A percentile compares a stretch with the other conserved stretches of the same genome.
Conservation (phyloP, 768 basidiomycete genomes). For the Podaxis mareebaensis region DNA sequence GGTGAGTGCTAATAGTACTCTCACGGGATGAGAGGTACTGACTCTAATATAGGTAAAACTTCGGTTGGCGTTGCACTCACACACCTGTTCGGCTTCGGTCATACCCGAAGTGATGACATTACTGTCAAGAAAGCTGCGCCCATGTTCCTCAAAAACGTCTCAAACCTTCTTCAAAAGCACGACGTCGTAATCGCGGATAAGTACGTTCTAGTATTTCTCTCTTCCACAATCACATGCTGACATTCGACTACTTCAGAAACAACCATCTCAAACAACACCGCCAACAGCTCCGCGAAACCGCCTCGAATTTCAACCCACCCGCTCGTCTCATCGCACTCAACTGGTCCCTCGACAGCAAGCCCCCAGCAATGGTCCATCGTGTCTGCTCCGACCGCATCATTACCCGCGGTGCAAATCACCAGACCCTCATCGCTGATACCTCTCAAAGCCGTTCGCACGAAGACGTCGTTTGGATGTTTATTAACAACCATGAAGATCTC, state of each 20-base stretch:
- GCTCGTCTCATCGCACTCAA: slow-evolving; percentile 80
- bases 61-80: slow-evolving; percentile 75
- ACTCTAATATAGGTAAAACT: slow-evolving; percentile 73
- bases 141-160: slow-evolving; percentile 72
- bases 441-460: slow-evolving; percentile 60
- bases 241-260: slow-evolving; percentile 48
- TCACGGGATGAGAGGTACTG: slow-evolving; percentile 16
- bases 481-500: slow-evolving; percentile 64
- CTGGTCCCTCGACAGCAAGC: slow-evolving; percentile 61
- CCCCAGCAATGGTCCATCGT: slow-evolving; percentile 64
- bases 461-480: slow-evolving; percentile 79
- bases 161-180: slow-evolving; percentile 53
- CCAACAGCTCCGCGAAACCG: slow-evolving; percentile 59
- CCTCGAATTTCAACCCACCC: slow-evolving; percentile 43
- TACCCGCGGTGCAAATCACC: slow-evolving; percentile 81
- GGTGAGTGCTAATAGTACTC: slow-evolving; percentile 53
- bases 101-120: slow-evolving; percentile 94
- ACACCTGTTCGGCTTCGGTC: slow-evolving; percentile 82
- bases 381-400: slow-evolving; percentile 78
- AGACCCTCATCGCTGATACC: slow-evolving; percentile 66
- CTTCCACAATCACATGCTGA: not conserved
- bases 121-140: slow-evolving; percentile 71
- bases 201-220: slow-evolving; percentile 42
- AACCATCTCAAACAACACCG: slow-evolving; percentile 88
- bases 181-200: slow-evolving; percentile 93